Evolutionary conservation across 2,329 filamentous ascomycete species (phyloP).

Genomic region (Trichoderma asperellum): DNA sequence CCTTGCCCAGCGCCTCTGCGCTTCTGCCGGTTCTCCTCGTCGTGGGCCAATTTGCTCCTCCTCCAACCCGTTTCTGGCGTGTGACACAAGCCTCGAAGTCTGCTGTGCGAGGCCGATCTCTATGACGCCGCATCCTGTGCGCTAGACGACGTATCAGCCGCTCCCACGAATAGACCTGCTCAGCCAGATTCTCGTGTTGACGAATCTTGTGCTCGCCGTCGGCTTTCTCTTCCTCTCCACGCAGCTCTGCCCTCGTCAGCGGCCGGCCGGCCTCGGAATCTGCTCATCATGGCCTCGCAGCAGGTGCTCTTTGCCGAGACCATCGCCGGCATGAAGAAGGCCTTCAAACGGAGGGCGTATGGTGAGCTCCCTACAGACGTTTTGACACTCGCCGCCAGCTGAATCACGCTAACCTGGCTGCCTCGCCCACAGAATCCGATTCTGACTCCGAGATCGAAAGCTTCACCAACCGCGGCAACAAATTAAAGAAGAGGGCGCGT

Average conservation of each 20-base stretch:
- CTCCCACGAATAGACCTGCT: not conserved
- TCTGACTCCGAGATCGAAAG: slow-evolving; percentile 73
- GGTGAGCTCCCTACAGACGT: slow-evolving; percentile 47
- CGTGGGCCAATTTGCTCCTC: slow-evolving; percentile 26
- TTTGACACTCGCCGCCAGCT: not conserved
- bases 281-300: slow-evolving; percentile 51
- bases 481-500: slow-evolving; percentile 74
- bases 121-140: slow-evolving; percentile 10
- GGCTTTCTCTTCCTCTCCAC: not conserved
- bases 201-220: not conserved
- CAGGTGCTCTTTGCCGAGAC: slow-evolving; percentile 68
- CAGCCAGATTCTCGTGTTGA: not conserved
- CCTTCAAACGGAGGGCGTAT: slow-evolving; percentile 65
- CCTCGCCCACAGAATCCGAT: slow-evolving; percentile 65
- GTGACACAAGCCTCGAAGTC: slow-evolving; percentile 3
- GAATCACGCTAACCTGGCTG: slow-evolving; percentile 14
- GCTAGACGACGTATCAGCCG: not conserved
- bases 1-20: slow-evolving; percentile 27
- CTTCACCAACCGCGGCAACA: slow-evolving; percentile 75
- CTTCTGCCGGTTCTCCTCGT: slow-evolving; percentile 23
- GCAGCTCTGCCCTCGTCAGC: slow-evolving; percentile 17
- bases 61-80: slow-evolving; percentile 9
- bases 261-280: slow-evolving; percentile 16
- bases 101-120: slow-evolving; percentile 9
- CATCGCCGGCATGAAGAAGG: slow-evolving; percentile 69